phyloP scores from a whole-genome alignment of 352 stramenopile genomes.

The Aphanomyces astaci region DNA sequence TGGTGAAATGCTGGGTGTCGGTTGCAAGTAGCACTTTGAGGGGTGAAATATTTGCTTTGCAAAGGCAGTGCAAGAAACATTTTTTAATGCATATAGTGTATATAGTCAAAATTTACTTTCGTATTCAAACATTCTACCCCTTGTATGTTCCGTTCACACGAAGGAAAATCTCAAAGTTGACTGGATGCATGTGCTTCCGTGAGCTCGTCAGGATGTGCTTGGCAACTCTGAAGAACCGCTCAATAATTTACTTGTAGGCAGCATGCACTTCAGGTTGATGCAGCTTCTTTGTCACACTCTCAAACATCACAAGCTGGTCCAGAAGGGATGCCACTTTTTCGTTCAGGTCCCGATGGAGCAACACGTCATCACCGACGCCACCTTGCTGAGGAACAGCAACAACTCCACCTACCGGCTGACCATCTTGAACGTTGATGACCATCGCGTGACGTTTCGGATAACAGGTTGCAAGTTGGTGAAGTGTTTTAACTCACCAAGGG shows the following conservation, averaged over 20 bases:
- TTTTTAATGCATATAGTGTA: too few relatives aligned
- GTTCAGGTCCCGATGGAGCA: neutral
- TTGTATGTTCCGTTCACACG: neutral
- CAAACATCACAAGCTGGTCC: neutral
- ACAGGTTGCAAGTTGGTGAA: neutral
- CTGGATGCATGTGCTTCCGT: conserved; percentile 15
- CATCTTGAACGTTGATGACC: neutral
- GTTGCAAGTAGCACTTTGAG: too few relatives aligned
- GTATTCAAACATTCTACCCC: too few relatives aligned
- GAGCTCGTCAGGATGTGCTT: conserved; percentile 11
- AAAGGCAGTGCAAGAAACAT: too few relatives aligned
- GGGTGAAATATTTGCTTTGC: too few relatives aligned
- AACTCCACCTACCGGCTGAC: neutral
- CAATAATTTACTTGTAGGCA: conserved; percentile 9
- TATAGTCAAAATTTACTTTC: too few relatives aligned
- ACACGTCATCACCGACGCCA: neutral
- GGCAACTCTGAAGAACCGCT: neutral
- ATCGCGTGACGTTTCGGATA: neutral
- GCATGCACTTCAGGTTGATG: neutral
- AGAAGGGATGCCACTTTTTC: neutral
- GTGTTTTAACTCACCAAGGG: neutral
- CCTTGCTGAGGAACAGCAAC: neutral
- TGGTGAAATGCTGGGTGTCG: too few relatives aligned
- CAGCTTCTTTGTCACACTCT: neutral
- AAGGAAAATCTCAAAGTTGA: conserved; percentile 14